Conservation (phyloP, 768 basidiomycete species). For the Trametes villosa region DNA sequence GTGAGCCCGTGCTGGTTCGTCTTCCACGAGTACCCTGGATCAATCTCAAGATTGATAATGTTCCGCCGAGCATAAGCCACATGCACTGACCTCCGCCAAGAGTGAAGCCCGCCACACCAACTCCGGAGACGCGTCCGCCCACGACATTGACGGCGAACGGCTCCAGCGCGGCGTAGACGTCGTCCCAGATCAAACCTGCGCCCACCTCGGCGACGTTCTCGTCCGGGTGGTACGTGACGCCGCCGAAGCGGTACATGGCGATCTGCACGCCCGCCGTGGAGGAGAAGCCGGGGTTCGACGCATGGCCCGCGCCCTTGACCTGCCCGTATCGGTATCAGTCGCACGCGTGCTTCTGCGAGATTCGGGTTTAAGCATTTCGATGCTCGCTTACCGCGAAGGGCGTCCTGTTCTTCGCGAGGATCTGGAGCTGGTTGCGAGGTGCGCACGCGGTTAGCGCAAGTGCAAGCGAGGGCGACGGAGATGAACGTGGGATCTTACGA, state of each 20-base stretch:
- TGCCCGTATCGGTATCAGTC: conserved; percentile 9
- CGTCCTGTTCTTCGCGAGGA: conserved; percentile 47
- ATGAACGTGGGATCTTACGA: conserved; percentile 43
- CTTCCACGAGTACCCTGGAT: conserved; percentile 63
- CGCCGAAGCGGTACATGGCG: conserved; percentile 37
- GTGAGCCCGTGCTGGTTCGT: conserved; percentile 66
- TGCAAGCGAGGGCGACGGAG: not conserved
- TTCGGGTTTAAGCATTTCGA: not conserved
- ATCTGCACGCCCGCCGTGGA: conserved; percentile 42
- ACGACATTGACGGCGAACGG: conserved; percentile 57
- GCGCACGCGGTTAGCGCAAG: not conserved
- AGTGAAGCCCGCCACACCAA: conserved; percentile 36
- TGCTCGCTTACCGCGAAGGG: conserved; percentile 54
- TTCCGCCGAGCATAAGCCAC: not conserved
- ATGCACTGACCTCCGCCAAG: conserved; percentile 55
- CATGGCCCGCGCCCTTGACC: conserved; percentile 43
- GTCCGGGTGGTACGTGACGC: conserved; percentile 29
- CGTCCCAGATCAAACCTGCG: conserved; percentile 63
- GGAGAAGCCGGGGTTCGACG: conserved; percentile 40
- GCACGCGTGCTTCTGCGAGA: not conserved
- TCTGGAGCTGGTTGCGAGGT: conserved; percentile 45
- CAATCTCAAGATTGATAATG: not conserved
- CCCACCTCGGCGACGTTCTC: conserved; percentile 34
- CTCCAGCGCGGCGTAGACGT: conserved; percentile 59
- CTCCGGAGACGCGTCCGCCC: conserved; percentile 60